These are phyloP conservation scores for Umbelopsis vinacea DNA, from an alignment of 192 early-diverging fungal genomes.

Conservation along the genomic window DNA sequence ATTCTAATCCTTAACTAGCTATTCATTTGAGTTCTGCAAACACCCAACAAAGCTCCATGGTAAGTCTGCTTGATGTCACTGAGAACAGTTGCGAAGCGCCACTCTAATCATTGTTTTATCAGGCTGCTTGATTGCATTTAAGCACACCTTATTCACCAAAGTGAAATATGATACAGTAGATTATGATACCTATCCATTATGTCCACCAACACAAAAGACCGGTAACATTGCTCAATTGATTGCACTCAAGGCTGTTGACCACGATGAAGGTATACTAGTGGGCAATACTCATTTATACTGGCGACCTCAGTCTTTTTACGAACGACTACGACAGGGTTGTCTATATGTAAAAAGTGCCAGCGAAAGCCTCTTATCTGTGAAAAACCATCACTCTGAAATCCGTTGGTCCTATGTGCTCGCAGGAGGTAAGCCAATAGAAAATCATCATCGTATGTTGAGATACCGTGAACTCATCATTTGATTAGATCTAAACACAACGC, in stretches of 20 bases:
- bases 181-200: conserved; percentile 25
- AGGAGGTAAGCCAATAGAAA: conserved; percentile 24
- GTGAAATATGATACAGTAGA: conserved; percentile 25
- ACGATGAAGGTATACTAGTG: conserved; percentile 30
- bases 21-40: conserved; percentile 23
- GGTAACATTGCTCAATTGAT: conserved; percentile 38
- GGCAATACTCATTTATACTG: conserved; percentile 46
- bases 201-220: conserved; percentile 30
- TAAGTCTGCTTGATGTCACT: not conserved
- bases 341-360: conserved; percentile 22
- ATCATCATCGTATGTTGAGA: not conserved
- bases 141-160: conserved; percentile 14
- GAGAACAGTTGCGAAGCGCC: not conserved
- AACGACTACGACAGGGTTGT: conserved; percentile 31
- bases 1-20: conserved; percentile 12
- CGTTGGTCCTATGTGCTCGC: conserved; percentile 26
- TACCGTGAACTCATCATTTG: not conserved
- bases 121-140: conserved; percentile 39
- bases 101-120: not conserved
- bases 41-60: conserved; percentile 42
- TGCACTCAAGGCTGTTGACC: conserved; percentile 19
- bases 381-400: not conserved
- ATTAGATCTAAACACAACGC: conserved; percentile 36
- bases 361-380: not conserved
- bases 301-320: conserved; percentile 41